Evolutionary conservation across 1,139 yeast species (phyloP), one percentile per base, ranked within the genome.

Genomic region (Sugiyamaella xylanicola): DNA sequence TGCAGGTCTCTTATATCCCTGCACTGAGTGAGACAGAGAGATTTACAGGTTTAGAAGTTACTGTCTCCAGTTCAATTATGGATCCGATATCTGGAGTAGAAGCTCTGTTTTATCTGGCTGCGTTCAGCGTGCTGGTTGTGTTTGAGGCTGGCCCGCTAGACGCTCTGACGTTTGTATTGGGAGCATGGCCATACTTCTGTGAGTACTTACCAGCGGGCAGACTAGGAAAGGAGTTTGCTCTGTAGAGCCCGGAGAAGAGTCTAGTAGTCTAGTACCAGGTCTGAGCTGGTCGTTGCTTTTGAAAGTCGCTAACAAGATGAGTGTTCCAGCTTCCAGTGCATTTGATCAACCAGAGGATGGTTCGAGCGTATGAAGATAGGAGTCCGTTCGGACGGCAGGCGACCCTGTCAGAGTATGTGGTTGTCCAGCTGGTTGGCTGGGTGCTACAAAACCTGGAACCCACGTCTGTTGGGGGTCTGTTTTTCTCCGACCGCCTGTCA

Each of bases 351-450:
- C 63, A 65, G 36, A 40, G 67, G 15, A 45, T 61, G 16, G 29
- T 65, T 13, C 52, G 63, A 9, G 58, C 59, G 37, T 64, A 62
- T 35, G 67, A 65, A 41, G 58, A 64, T 20, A 61, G 67, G 29
- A 57, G 65, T 19, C 62, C 63, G 22, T 68, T 63, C 49, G 63
- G 64, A 4, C 59, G 64, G 16, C 58, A 63, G 16, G 59, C 69
- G 13, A 56, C 69, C 3, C 48, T 65, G n/a, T 61, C 57, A 22
- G 72, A 68, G 46, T 67, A 59, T 53, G 45, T 60, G 7, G 51
- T 64, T 4, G 63, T 66, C 4, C 61, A 60, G 50, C 54, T 60
- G 27, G 56, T 65, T 3, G 59, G 62, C 13, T 67, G 67, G 63
- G 54, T 59, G 11, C 43, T 61, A 39, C 48, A 54, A 11, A 58